Conservation (phyloP, 805 yeast species). For the Saccharomycopsis olivae region DNA sequence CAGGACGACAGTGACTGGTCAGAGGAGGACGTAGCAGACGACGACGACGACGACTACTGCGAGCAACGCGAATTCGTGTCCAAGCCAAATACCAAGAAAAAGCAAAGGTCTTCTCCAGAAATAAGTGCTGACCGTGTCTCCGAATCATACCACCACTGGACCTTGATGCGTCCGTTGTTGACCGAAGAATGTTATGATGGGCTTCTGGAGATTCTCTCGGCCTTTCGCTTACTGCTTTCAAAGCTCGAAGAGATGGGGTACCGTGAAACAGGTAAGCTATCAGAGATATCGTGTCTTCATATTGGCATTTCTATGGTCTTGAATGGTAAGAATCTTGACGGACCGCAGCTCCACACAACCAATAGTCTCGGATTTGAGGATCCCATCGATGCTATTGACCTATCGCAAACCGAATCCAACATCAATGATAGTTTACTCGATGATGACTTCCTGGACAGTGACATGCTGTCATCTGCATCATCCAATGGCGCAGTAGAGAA, state of each 20-base stretch:
- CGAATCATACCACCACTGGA: too few species aligned
- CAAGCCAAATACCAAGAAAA: too few species aligned
- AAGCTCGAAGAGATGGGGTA: background rate
- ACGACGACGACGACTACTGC: background rate
- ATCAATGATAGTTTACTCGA: too few species aligned
- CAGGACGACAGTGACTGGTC: background rate
- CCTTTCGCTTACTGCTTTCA: background rate
- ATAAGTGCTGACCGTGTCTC: too few species aligned
- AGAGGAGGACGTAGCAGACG: conserved; percentile 2
- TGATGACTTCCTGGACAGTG: too few species aligned
- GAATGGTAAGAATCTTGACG: background rate
- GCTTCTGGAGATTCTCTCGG: background rate
- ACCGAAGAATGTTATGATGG: background rate
- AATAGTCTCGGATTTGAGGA: too few species aligned
- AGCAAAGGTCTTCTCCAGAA: too few species aligned
- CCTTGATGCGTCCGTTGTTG: background rate
- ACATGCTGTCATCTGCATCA: too few species aligned
- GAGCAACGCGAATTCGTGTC: background rate
- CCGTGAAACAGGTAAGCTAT: background rate
- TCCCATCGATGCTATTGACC: too few species aligned
- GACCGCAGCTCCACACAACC: too few species aligned
- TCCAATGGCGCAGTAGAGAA: too few species aligned
- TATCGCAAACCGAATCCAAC: too few species aligned
- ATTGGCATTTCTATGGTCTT: conserved; percentile 1
- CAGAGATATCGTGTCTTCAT: background rate